Evolutionary conservation across 768 basidiomycete genomes (phyloP).

Genomic region (Phlebiopsis flavidoalba): DNA sequence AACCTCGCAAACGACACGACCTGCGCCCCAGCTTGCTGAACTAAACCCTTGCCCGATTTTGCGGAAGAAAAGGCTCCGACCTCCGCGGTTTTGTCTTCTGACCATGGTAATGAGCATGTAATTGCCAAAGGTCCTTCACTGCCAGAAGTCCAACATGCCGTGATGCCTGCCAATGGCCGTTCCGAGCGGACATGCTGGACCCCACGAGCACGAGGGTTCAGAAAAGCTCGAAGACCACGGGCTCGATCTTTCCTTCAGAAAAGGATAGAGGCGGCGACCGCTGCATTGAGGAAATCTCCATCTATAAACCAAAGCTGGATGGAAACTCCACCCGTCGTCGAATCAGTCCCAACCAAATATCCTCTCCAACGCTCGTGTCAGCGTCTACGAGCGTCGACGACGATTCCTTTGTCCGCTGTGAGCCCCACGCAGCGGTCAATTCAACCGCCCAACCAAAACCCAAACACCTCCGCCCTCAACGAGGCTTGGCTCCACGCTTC

Average conservation of each 20-base stretch:
- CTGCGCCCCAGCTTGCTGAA: neutral
- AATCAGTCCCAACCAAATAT: constrained; percentile 34
- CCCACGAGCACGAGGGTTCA: constrained; percentile 60
- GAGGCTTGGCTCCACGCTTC: constrained; percentile 69
- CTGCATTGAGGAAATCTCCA: constrained; percentile 35
- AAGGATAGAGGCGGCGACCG: constrained; percentile 52
- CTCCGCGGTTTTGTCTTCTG: neutral
- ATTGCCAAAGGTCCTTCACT: neutral
- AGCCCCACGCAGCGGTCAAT: constrained; percentile 11
- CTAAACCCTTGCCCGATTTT: neutral
- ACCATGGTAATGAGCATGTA: neutral
- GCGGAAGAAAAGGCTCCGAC: neutral
- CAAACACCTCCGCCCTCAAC: constrained; percentile 28
- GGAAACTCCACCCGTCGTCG: constrained; percentile 25
- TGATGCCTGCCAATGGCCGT: neutral
- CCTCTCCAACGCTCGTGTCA: constrained; percentile 34
- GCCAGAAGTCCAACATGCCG: constrained; percentile 1
- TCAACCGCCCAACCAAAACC: too few relatives aligned
- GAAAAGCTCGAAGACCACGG: too few relatives aligned
- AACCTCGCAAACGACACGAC: neutral
- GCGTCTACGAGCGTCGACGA: constrained; percentile 34
- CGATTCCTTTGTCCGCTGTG: constrained; percentile 24
- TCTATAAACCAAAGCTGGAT: constrained; percentile 30
- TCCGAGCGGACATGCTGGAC: constrained; percentile 29
- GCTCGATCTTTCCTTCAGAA: too few relatives aligned